Evolutionary conservation across 306 rosid genomes (phyloP).

Genomic region (Coriaria nepalensis): DNA sequence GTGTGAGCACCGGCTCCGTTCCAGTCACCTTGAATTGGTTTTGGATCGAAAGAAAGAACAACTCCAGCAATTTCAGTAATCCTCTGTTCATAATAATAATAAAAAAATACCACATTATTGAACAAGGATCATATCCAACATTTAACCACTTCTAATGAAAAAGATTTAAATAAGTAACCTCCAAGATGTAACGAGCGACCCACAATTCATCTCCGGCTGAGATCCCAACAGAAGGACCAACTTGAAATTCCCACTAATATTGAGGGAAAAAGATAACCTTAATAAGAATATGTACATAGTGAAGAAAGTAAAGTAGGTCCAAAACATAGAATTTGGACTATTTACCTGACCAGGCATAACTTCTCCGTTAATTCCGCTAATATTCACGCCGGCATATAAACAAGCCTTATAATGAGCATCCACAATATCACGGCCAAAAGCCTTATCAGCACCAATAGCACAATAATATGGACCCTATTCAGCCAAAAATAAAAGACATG

Average conservation of each 20-base stretch:
- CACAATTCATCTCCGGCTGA: slow-evolving; percentile 79
- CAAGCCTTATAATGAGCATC: slow-evolving; percentile 88
- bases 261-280: background rate
- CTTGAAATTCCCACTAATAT: slow-evolving; percentile 92
- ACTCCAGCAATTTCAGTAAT: slow-evolving; percentile 80
- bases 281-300: background rate
- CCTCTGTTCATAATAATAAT: slow-evolving; percentile 42
- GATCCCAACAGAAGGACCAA: slow-evolving; percentile 79
- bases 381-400: slow-evolving; percentile 70
- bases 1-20: slow-evolving; percentile 98
- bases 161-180: slow-evolving; percentile 28
- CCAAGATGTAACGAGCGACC: slow-evolving; percentile 83
- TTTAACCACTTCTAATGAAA: too few relatives aligned
- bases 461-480: slow-evolving; percentile 87
- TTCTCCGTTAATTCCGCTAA: slow-evolving; percentile 84
- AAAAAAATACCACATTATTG: background rate
- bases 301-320: background rate
- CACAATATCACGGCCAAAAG: slow-evolving; percentile 80
- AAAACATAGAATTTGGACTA: background rate
- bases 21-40: slow-evolving; percentile 98
- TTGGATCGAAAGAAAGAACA: slow-evolving; percentile 76
- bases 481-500: background rate
- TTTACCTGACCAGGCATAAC: slow-evolving; percentile 91
- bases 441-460: slow-evolving; percentile 67
- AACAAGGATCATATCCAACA: background rate